Conservation (phyloP, 192 early-diverging fungal genomes). For the Umbelopsis sp. region DNA sequence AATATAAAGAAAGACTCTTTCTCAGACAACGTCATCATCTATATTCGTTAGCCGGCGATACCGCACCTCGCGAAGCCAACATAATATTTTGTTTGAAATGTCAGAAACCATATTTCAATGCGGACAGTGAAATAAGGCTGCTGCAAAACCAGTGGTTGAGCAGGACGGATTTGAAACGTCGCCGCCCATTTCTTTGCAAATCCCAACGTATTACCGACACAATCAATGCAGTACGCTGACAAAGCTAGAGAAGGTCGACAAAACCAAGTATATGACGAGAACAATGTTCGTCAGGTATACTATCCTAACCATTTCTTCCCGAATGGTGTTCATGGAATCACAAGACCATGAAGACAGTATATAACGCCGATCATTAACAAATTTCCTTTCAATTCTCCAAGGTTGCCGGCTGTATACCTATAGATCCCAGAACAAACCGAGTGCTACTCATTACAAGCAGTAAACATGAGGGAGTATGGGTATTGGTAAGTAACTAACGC, state of each 20-base stretch:
- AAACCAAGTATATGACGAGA: conserved; percentile 26
- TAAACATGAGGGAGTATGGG: conserved; percentile 50
- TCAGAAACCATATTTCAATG: too few relatives aligned
- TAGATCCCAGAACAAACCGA: conserved; percentile 45
- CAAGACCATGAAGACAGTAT: too few relatives aligned
- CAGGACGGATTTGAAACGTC: background rate
- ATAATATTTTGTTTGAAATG: too few relatives aligned
- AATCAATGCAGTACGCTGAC: conserved; percentile 19
- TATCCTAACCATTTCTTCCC: too few relatives aligned
- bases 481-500: conserved; percentile 38
- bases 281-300: conserved; percentile 29
- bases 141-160: background rate
- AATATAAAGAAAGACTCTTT: too few relatives aligned
- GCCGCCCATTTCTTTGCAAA: too few relatives aligned
- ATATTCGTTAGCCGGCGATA: too few relatives aligned
- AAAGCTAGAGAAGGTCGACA: conserved; percentile 27
- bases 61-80: too few relatives aligned
- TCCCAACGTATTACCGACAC: too few relatives aligned
- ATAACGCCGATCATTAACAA: background rate
- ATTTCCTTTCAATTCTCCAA: background rate
- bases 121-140: too few relatives aligned
- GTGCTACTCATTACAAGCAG: conserved; percentile 53
- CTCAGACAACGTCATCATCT: too few relatives aligned
- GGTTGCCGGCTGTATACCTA: conserved; percentile 57
- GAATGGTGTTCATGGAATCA: too few relatives aligned